Conservation (phyloP, 2,329 filamentous ascomycete species). For the Neonectria neomacrospora region DNA sequence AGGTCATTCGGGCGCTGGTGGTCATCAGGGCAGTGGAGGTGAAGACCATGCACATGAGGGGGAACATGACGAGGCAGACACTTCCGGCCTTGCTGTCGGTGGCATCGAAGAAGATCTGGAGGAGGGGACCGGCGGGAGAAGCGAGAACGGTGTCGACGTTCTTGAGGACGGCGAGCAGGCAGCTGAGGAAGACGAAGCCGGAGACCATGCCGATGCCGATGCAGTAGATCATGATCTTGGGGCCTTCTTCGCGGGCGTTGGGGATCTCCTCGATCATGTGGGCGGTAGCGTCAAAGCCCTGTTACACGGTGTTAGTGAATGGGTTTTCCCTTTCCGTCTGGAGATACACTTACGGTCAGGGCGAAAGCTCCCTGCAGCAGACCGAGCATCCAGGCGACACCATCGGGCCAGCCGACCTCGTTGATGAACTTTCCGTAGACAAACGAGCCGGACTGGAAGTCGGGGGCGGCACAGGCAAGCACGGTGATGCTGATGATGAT, state of each 20-base stretch:
- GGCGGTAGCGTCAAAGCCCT: conserved; percentile 50
- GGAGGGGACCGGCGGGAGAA: conserved; percentile 66
- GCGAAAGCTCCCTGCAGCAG: conserved; percentile 63
- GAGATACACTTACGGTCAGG: conserved; percentile 49
- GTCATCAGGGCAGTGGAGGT: conserved; percentile 73
- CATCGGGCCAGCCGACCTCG: conserved; percentile 75
- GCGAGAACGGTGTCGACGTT: conserved; percentile 67
- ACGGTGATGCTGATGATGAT: conserved; percentile 76
- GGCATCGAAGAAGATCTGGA: conserved; percentile 73
- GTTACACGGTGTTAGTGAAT: neutral
- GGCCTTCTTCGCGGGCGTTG: conserved; percentile 67
- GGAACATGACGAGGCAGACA: conserved; percentile 73
- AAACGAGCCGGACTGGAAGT: conserved; percentile 71
- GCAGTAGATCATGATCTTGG: conserved; percentile 74
- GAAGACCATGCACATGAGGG: conserved; percentile 72
- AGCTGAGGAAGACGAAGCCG: conserved; percentile 69
- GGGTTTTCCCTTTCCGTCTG: no score
- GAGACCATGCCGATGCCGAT: conserved; percentile 72
- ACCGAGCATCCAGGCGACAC: conserved; percentile 67
- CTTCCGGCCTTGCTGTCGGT: conserved; percentile 71
- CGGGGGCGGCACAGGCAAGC: conserved; percentile 71
- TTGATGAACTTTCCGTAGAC: conserved; percentile 78
- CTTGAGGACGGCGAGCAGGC: conserved; percentile 72
- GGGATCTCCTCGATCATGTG: conserved; percentile 70
- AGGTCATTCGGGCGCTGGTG: conserved; percentile 73